Base-by-base conservation (phyloP, 192 early-diverging fungal genomes). In the Dissophora globulifera region DNA sequence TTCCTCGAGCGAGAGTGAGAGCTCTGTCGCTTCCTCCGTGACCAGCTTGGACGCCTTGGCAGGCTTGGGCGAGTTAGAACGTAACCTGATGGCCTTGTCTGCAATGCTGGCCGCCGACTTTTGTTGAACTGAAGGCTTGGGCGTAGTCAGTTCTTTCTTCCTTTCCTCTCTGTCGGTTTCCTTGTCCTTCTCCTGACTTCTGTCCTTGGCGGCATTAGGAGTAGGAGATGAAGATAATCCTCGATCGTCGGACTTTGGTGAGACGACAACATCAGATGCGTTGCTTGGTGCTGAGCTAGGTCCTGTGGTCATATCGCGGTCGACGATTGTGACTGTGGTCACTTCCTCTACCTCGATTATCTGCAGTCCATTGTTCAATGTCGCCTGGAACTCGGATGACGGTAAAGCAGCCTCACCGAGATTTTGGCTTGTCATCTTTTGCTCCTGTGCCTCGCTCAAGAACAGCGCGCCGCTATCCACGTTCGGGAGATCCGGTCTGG, bases 1-100 rank as follows among this genome's bases (percentile, higher is more conserved):
- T 55, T 84, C 83, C 32, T 82, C 78, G 11, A 65, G 40, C 3
- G 81, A 80, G 7, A 82, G 48, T 0, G 79, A 70, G 16, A 67
- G 58, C 32, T 60, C 78, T 32, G 74, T 61, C 22, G 64, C 80
- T 26, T 74, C 56, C 22, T 75, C 71, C 4, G 63, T 78, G 19
- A 78, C 58, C 25, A 54, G 25, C 41, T 76, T 55, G 5, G 66
- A 60, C 12, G 55, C 41, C 22, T 71, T 71, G 17, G 46, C 42
- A 12, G 81, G 69, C 5, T 67, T 62, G 9, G 63, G 61, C 0
- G 72, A 79, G 11, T 80, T 67, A n/a, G 69, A 79, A 20, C 43
- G 76, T 32, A 48, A 56, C 50, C 47, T 80, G 38, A 16, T 52
- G 30, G 20, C 62, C 38, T 26, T 67, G 3, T n/a, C 71, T n/a